phyloP scores from a whole-genome alignment of 768 basidiomycete species.

The Austroboletus festivus region DNA sequence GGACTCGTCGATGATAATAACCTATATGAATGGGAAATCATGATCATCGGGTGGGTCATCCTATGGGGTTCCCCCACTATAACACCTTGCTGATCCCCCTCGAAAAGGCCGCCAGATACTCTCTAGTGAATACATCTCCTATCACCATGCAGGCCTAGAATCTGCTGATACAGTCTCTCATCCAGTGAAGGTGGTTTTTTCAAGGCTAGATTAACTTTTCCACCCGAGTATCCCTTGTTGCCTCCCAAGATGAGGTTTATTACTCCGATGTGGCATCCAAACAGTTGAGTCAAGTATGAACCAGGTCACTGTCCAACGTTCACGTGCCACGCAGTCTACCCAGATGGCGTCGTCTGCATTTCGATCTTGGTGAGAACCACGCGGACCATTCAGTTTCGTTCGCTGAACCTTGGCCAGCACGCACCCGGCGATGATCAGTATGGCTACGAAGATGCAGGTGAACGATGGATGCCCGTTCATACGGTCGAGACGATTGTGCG shows the following conservation, averaged over 20 bases:
- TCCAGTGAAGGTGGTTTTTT: conserved; percentile 92
- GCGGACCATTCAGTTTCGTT: not conserved
- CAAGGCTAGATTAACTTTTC: conserved; percentile 87
- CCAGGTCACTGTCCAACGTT: not conserved
- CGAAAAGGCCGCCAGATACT: conserved; percentile 84
- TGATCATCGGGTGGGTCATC: conserved; percentile 80
- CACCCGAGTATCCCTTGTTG: conserved; percentile 81
- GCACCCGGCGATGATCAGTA: conserved; percentile 95
- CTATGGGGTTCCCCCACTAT: conserved; percentile 10
- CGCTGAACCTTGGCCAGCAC: conserved; percentile 51
- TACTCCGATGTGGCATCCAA: conserved; percentile 97
- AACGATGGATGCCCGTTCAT: conserved; percentile 97
- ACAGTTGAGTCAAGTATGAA: conserved; percentile 57
- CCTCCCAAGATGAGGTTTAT: conserved; percentile 97
- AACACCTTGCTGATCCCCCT: conserved; percentile 17
- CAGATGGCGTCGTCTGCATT: conserved; percentile 91
- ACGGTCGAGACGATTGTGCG: conserved; percentile 93
- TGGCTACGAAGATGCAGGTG: conserved; percentile 94
- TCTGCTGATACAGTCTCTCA: conserved; percentile 3
- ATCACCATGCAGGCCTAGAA: not conserved
- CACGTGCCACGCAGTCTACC: conserved; percentile 62
- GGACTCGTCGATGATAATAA: conserved; percentile 95
- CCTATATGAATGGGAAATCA: conserved; percentile 94
- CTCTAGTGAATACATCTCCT: conserved; percentile 64
- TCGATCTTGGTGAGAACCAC: conserved; percentile 74